Evolutionary conservation across 352 stramenopile genomes (phyloP).

Genomic region (Globisporangium orthogonon): DNA sequence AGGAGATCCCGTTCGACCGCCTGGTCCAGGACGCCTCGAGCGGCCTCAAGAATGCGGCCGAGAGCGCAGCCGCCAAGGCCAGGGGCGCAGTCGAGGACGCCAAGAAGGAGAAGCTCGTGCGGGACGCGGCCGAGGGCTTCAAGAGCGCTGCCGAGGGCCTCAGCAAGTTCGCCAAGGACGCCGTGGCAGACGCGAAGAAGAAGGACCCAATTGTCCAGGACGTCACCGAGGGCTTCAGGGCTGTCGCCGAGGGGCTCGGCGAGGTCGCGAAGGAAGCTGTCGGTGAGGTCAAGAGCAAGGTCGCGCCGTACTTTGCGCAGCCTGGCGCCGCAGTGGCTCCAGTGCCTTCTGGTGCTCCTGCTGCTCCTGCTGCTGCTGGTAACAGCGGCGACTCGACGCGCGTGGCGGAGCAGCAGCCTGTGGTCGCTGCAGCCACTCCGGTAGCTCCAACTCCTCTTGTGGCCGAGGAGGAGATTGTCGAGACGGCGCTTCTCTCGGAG

Average conservation of each 20-base stretch:
- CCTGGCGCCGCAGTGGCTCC: constrained; percentile 9
- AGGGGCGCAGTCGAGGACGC: constrained; percentile 5
- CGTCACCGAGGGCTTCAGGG: constrained; percentile 9
- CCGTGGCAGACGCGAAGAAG: constrained; percentile 8
- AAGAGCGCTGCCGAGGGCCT: constrained; percentile 9
- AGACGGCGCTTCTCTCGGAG: constrained; percentile 24
- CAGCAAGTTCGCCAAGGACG: constrained; percentile 10
- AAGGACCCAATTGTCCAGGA: constrained; percentile 6
- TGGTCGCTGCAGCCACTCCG: background rate
- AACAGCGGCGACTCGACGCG: constrained; percentile 52
- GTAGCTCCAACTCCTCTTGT: constrained; percentile 6
- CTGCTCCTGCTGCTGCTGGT: background rate
- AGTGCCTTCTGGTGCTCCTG: background rate
- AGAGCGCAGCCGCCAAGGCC: constrained; percentile 4
- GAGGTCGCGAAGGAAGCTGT: constrained; percentile 12
- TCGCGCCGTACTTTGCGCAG: constrained; percentile 9
- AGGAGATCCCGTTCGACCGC: constrained; percentile 82
- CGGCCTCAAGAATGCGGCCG: constrained; percentile 6
- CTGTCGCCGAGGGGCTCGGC: constrained; percentile 2
- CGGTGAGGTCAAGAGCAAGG: constrained; percentile 30
- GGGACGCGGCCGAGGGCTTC: constrained; percentile 6
- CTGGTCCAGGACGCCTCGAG: constrained; percentile 55
- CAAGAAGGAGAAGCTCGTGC: constrained; percentile 10
- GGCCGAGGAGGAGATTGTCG: constrained; percentile 19
- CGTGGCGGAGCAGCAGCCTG: constrained; percentile 15